phyloP scores from a whole-genome alignment of 179 eudicot species.

The Pouteria campechiana region DNA sequence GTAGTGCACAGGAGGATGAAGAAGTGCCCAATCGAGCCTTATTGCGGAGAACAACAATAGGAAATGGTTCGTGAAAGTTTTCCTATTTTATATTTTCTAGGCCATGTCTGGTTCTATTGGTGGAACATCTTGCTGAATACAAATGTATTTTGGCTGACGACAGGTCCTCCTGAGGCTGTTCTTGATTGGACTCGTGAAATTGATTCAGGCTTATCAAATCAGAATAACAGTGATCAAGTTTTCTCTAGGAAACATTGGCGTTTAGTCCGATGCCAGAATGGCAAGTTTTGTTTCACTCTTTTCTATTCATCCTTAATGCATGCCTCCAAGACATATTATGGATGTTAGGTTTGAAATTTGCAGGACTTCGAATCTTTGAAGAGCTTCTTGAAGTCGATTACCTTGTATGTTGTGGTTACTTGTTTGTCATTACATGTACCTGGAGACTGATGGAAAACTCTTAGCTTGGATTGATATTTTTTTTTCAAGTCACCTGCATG shows the following conservation, averaged over 20 bases:
- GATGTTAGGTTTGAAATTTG: constrained; percentile 8
- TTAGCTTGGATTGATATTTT: too few relatives aligned
- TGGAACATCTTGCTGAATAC: too few relatives aligned
- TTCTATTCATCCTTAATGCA: too few relatives aligned
- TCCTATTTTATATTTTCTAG: not conserved
- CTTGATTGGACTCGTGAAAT: constrained; percentile 93
- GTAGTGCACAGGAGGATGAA: constrained; percentile 87
- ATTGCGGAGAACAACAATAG: constrained; percentile 83
- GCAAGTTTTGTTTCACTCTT: constrained; percentile 37
- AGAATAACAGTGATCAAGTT: constrained; percentile 61
- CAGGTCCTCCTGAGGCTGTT: constrained; percentile 90
- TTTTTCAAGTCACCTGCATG: too few relatives aligned
- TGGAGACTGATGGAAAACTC: too few relatives aligned
- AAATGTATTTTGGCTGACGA: constrained; percentile 3
- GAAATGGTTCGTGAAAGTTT: constrained; percentile 53
- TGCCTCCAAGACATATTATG: not conserved
- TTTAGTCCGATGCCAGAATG: constrained; percentile 97
- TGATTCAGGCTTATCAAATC: constrained; percentile 60
- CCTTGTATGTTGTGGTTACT: constrained; percentile 81
- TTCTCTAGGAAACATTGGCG: constrained; percentile 99
- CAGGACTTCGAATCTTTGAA: constrained; percentile 98
- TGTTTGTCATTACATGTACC: too few relatives aligned
- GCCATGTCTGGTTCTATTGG: not conserved
- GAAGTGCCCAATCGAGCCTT: constrained; percentile 44
- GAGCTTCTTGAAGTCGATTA: constrained; percentile 96